Conservation (phyloP, 257 asterid genomes). For the Apocynum venetum region DNA sequence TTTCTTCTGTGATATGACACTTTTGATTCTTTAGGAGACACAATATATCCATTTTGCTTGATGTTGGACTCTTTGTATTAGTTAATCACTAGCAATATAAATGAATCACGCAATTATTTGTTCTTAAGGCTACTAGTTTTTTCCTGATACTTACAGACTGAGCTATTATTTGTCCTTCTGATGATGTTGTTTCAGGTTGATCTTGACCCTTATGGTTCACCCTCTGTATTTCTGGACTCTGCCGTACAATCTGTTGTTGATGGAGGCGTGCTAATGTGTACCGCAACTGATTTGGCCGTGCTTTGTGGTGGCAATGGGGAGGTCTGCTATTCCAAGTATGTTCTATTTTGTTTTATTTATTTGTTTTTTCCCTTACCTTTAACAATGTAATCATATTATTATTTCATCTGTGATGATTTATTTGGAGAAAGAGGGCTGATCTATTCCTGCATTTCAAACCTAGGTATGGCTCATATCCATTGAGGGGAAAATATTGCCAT, state of each 20-base stretch:
- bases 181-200: slow-evolving; percentile 60
- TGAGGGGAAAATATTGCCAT: slow-evolving; percentile 93
- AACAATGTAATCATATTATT: background rate
- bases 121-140: background rate
- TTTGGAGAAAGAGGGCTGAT: slow-evolving; percentile 17
- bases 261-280: slow-evolving; percentile 93
- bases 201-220: slow-evolving; percentile 99
- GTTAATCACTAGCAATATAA: background rate
- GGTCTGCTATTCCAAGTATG: slow-evolving; percentile 98
- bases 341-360: background rate
- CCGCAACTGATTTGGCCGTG: slow-evolving; percentile 99
- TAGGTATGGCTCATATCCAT: slow-evolving; percentile 93
- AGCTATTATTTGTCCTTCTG: slow-evolving; percentile 10
- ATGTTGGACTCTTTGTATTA: background rate
- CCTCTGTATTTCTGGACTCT: slow-evolving; percentile 91
- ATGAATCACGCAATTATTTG: background rate
- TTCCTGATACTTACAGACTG: background rate
- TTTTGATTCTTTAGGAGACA: background rate
- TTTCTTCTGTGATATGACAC: background rate
- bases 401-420: slow-evolving; percentile 4
- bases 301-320: slow-evolving; percentile 95
- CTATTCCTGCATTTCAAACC: slow-evolving; percentile 19
- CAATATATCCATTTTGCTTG: background rate
- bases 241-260: slow-evolving; percentile 92
- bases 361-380: slow-evolving; percentile 5